Percentiles rank a stretch among this genome's conserved stretches.
Conservation (phyloP, 2,329 filamentous ascomycete species). For the Albifimbria verrucaria region DNA sequence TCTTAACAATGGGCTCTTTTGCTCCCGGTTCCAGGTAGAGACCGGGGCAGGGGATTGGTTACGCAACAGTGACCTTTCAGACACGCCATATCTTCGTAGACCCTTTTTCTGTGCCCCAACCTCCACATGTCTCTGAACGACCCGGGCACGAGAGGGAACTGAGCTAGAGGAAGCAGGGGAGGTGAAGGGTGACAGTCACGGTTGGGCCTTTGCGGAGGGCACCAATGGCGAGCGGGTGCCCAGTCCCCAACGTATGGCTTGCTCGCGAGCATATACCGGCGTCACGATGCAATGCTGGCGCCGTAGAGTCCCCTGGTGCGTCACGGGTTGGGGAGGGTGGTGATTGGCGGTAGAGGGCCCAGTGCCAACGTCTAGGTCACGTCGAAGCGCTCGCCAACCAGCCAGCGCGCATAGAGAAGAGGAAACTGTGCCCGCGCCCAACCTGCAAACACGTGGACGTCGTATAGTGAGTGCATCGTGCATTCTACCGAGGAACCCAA, state of each 20-base stretch:
- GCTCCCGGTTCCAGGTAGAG: no score
- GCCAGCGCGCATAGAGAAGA: neutral
- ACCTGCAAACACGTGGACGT: slow-evolving; percentile 24
- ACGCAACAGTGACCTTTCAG: neutral
- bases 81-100: neutral
- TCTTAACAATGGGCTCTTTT: no score
- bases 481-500: neutral
- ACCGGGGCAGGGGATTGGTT: neutral
- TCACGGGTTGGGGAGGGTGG: neutral
- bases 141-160: neutral
- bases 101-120: neutral
- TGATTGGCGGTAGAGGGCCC: neutral
- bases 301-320: neutral
- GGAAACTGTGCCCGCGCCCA: slow-evolving; percentile 20
- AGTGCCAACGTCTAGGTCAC: neutral
- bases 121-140: neutral
- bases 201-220: neutral
- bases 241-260: no score
- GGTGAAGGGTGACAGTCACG: neutral
- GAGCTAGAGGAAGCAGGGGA: neutral
- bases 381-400: neutral
- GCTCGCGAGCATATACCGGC: neutral
- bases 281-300: neutral
- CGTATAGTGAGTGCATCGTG: slow-evolving; percentile 1
- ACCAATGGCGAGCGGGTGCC: neutral